Conservation (phyloP, 2,329 filamentous ascomycete genomes). For the Alternaria brassicae region DNA sequence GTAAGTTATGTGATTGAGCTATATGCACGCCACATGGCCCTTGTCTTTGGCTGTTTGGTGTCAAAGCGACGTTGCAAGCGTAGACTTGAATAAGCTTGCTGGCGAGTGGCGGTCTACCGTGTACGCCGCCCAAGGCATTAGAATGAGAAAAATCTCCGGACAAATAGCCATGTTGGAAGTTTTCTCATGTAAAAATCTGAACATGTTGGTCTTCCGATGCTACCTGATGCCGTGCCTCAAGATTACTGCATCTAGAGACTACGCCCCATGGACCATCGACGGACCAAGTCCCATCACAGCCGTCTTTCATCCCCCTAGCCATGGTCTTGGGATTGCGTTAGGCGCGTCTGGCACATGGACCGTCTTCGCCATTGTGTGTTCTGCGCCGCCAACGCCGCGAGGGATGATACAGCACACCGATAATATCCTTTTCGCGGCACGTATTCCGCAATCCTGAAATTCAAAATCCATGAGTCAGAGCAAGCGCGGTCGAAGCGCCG, state of each 20-base stretch:
- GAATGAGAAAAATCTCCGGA: neutral
- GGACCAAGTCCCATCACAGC: neutral
- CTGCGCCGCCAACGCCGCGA: neutral
- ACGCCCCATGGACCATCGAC: neutral
- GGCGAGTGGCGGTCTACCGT: neutral
- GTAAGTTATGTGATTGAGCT: neutral
- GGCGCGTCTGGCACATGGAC: neutral
- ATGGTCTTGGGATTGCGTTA: neutral
- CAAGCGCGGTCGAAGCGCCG: neutral
- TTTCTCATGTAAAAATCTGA: neutral
- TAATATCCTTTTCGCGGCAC: neutral
- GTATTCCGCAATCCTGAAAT: neutral
- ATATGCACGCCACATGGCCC: conserved; percentile 1
- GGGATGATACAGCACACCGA: neutral
- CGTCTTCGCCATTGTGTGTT: neutral
- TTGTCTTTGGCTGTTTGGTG: neutral
- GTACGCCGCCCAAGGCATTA: neutral
- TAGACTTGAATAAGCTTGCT: neutral
- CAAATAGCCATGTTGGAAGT: neutral
- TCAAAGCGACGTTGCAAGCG: neutral
- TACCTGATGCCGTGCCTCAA: neutral
- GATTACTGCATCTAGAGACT: neutral
- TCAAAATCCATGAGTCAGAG: neutral
- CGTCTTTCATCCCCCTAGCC: neutral
- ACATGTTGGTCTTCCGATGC: neutral